Conservation (phyloP, 1,284 basidiomycete genomes). For the Xerocomus amazonicus region DNA sequence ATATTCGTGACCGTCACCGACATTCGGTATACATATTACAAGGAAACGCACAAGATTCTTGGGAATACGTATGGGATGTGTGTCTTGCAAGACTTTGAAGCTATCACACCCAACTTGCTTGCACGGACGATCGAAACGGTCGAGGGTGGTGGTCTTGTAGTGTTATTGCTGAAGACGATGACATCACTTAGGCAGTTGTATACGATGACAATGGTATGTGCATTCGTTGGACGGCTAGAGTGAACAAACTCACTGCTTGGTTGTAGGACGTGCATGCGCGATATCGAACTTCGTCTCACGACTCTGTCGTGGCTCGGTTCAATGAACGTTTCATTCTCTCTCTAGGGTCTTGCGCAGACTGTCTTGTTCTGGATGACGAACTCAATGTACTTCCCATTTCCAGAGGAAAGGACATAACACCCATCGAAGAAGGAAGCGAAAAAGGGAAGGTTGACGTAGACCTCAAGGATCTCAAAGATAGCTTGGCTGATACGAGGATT, state of each 20-base stretch:
- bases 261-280: conserved; percentile 87
- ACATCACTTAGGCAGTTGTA: conserved; percentile 91
- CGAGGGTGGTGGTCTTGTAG: conserved; percentile 93
- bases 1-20: conserved; percentile 99
- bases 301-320: conserved; percentile 90
- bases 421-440: conserved; percentile 53
- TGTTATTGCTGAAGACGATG: conserved; percentile 95
- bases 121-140: conserved; percentile 98
- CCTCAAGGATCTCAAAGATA: conserved; percentile 80
- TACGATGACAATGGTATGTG: conserved; percentile 89
- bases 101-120: conserved; percentile 95
- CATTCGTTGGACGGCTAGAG: background rate
- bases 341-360: conserved; percentile 86
- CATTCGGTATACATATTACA: conserved; percentile 97
- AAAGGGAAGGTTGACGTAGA: conserved; percentile 59
- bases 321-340: conserved; percentile 98
- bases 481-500: conserved; percentile 81
- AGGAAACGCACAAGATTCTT: conserved; percentile 93
- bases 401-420: conserved; percentile 89
- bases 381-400: conserved; percentile 97
- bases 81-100: conserved; percentile 97
- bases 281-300: conserved; percentile 89
- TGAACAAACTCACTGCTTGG: conserved; percentile 1
- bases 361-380: conserved; percentile 95
- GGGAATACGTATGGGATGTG: conserved; percentile 99